Conservation (phyloP, 192 early-diverging fungal genomes). For the Coemansia sp. region DNA sequence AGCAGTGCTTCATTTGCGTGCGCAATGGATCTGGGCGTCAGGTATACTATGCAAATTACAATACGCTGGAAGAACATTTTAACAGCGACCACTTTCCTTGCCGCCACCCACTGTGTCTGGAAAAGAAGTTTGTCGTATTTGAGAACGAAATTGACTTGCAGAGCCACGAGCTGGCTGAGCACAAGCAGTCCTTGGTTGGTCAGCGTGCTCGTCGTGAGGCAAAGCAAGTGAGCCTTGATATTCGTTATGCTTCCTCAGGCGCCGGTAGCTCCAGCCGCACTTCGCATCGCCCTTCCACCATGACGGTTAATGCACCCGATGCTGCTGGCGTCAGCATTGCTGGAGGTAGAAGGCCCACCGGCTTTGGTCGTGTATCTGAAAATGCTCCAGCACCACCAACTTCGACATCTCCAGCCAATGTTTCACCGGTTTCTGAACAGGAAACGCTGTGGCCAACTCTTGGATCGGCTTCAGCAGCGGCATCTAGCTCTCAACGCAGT, state of each 20-base stretch:
- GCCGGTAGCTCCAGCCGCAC: slow-evolving; percentile 6
- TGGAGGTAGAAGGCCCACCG: slow-evolving; percentile 37
- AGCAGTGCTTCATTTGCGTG: slow-evolving; percentile 89
- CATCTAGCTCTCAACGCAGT: background rate
- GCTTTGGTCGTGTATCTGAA: slow-evolving; percentile 25
- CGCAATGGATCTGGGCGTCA: slow-evolving; percentile 67
- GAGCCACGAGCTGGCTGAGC: slow-evolving; percentile 72
- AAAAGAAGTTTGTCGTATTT: slow-evolving; percentile 96
- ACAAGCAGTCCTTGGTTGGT: slow-evolving; percentile 27
- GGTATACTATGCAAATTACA: slow-evolving; percentile 85
- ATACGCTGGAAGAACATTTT: slow-evolving; percentile 80
- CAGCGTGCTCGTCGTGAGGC: slow-evolving; percentile 43
- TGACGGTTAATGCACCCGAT: slow-evolving; percentile 44
- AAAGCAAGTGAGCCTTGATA: slow-evolving; percentile 36
- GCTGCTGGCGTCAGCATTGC: slow-evolving; percentile 40
- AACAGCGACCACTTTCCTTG: slow-evolving; percentile 78
- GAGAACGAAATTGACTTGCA: slow-evolving; percentile 86
- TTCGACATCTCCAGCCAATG: too few species aligned
- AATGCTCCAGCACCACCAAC: slow-evolving; percentile 4
- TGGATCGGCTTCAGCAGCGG: slow-evolving; percentile 8
- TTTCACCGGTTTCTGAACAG: slow-evolving; percentile 18
- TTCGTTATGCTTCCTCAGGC: slow-evolving; percentile 15
- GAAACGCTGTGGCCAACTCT: slow-evolving; percentile 41
- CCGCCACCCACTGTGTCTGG: slow-evolving; percentile 74
- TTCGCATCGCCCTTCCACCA: slow-evolving; percentile 25